Evolutionary conservation across 2,329 filamentous ascomycete species (phyloP).

Genomic region (Blumeriella jaapii): DNA sequence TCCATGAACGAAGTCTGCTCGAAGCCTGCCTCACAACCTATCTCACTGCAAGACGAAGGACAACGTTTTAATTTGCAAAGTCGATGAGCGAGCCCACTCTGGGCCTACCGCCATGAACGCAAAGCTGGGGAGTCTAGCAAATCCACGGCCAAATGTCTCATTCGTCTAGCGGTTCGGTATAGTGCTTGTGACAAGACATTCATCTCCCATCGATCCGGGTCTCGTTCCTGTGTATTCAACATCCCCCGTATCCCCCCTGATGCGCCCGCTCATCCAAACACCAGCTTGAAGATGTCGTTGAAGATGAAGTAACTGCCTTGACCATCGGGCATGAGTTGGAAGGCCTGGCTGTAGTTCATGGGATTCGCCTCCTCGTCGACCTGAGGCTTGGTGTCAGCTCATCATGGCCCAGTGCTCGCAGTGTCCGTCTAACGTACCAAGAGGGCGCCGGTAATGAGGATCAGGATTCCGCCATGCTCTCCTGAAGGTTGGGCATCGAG

Average conservation of each 20-base stretch:
- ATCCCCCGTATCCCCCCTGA: neutral
- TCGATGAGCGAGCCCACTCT: neutral
- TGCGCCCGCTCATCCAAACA: conserved; percentile 41
- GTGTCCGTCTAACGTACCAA: conserved; percentile 41
- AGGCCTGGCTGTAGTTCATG: conserved; percentile 84
- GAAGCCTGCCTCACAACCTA: no score
- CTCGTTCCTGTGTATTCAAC: conserved; percentile 16
- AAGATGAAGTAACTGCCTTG: conserved; percentile 69
- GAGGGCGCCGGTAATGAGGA: conserved; percentile 80
- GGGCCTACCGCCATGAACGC: neutral
- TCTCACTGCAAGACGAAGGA: no score
- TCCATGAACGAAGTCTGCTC: no score
- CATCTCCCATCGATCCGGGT: conserved; percentile 5
- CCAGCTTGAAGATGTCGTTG: conserved; percentile 91
- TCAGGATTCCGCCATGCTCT: conserved; percentile 59
- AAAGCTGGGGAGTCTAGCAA: conserved; percentile 7
- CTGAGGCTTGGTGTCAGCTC: conserved; percentile 33
- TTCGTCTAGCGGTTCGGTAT: conserved; percentile 17
- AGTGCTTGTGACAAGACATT: conserved; percentile 15
- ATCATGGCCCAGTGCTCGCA: neutral
- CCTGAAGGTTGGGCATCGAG: conserved; percentile 73
- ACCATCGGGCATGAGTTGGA: conserved; percentile 66
- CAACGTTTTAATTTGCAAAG: no score
- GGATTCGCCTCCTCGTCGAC: conserved; percentile 76
- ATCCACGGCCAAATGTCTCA: conserved; percentile 8